These are phyloP conservation scores for Solanum virginianum DNA, from an alignment of 257 asterid genomes.

Conservation along the genomic window DNA sequence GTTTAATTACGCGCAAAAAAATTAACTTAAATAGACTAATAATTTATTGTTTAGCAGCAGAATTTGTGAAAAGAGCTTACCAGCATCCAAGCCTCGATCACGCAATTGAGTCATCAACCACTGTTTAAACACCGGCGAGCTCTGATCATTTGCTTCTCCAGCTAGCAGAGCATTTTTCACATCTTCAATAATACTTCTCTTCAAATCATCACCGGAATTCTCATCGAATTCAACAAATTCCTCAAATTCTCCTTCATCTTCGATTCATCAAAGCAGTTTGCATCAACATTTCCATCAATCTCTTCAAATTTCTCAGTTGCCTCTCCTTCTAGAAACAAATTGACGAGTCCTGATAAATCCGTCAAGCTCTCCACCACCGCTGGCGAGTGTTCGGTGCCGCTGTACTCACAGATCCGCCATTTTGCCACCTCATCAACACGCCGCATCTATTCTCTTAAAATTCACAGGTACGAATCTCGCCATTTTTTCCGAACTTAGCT, in stretches of 20 bases:
- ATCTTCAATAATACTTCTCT: neutral
- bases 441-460: slow-evolving; percentile 47
- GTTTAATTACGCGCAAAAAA: neutral
- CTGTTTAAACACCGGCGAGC: slow-evolving; percentile 13
- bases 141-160: neutral
- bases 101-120: slow-evolving; percentile 22
- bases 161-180: slow-evolving; percentile 3
- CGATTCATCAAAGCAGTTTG: neutral
- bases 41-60: neutral
- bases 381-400: slow-evolving; percentile 74
- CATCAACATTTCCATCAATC: neutral
- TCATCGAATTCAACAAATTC: slow-evolving; percentile 1
- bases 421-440: slow-evolving; percentile 47
- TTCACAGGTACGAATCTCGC: slow-evolving; percentile 26
- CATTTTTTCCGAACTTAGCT: slow-evolving; percentile 2
- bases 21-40: no score
- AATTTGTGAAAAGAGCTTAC: neutral
- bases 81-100: slow-evolving; percentile 19
- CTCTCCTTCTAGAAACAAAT: slow-evolving; percentile 31
- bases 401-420: slow-evolving; percentile 39
- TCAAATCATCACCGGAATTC: neutral
- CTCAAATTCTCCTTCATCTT: slow-evolving; percentile 1
- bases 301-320: neutral
- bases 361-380: neutral
- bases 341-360: slow-evolving; percentile 50